Evolutionary conservation across 106 monocot genomes (phyloP), one percentile per base, ranked within the genome.

Genomic region (Dioscorea alata): DNA sequence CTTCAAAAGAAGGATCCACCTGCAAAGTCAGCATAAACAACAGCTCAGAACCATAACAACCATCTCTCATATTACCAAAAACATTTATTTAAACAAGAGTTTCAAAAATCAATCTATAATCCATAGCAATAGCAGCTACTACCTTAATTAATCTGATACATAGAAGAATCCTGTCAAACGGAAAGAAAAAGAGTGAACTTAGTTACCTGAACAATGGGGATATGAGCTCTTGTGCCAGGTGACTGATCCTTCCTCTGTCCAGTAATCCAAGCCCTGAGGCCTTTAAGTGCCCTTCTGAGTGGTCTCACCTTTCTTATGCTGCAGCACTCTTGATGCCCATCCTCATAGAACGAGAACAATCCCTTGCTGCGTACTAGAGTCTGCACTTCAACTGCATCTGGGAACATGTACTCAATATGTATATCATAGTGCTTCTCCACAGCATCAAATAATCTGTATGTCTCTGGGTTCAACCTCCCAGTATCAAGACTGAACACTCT

Each of bases 311-410:
- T 97, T 68, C 97, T 80, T 21, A 85, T 84, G 14, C 87, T 72
- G 85, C 97, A 97, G 83, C 92, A 92, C 66, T 97, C 92, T 60
- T 92, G 96, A 82, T 97, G 96, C 4, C 96, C 96, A 57, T 97
- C 92, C 74, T 97, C 91, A 17, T 97, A 97, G 80, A 97, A 92
- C 6, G 96, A 97, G 78, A 97, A 97, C 34, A 97, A 73, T 18
- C 92, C 97, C 76, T 99, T 92, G 80, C 21, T 81, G 35, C 97
- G 80, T 21, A 99, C 97, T 13, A 99, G 83, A 23, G 56, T 83
- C 64, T 92, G 97, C 20, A 99, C 97, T 53, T 99, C 97, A 2
- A 77, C 80, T 0, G 96, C 72, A 18, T 97, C 96, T 0, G 96
- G 96, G 72, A 97, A 97, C 89, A 77, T 89, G 75, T 97, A 97